A percentile compares a stretch with the other conserved stretches of the same genome.
Evolutionary conservation across 805 yeast species (phyloP).

Genomic region (Barnettozyma wickerhamii): DNA sequence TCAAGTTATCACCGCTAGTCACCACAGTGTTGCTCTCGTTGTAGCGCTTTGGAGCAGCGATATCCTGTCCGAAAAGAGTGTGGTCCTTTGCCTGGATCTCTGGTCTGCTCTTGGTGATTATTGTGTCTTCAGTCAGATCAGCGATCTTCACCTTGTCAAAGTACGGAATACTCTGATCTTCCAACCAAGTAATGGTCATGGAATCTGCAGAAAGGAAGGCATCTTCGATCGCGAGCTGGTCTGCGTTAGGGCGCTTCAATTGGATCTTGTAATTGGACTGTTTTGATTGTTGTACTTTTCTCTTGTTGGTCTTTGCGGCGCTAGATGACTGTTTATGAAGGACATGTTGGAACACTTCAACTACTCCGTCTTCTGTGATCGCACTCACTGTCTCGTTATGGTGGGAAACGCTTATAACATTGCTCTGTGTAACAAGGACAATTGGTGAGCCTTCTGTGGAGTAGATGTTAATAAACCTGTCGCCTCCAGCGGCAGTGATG

Average conservation of each 20-base stretch:
- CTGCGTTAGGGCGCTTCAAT: conserved; percentile 42
- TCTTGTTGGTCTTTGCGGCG: conserved; percentile 28
- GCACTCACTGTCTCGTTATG: conserved; percentile 41
- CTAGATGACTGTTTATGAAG: conserved; percentile 23
- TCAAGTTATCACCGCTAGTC: conserved; percentile 59
- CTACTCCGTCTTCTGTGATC: conserved; percentile 68
- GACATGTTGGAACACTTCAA: conserved; percentile 69
- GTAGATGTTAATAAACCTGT: conserved; percentile 75
- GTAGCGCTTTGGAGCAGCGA: conserved; percentile 51
- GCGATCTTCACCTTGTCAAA: conserved; percentile 54
- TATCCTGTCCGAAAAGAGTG: conserved; percentile 38
- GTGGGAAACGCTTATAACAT: conserved; percentile 44
- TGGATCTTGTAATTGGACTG: conserved; percentile 42
- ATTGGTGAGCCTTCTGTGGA: conserved; percentile 40
- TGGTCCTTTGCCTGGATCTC: conserved; percentile 37
- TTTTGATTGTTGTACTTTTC: conserved; percentile 49
- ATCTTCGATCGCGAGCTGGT: conserved; percentile 26
- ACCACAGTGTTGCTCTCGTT: conserved; percentile 58
- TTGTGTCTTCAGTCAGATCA: conserved; percentile 24
- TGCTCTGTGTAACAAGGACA: conserved; percentile 68
- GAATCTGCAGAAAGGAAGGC: conserved; percentile 31
- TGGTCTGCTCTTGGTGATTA: conserved; percentile 36
- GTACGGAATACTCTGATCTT: conserved; percentile 50
- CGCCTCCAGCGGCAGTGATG: conserved; percentile 70
- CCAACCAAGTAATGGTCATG: conserved; percentile 55